These are phyloP conservation scores for Austroboletus olivaceoglutinosus DNA, from an alignment of 1,284 basidiomycete genomes.

Conservation along the genomic window DNA sequence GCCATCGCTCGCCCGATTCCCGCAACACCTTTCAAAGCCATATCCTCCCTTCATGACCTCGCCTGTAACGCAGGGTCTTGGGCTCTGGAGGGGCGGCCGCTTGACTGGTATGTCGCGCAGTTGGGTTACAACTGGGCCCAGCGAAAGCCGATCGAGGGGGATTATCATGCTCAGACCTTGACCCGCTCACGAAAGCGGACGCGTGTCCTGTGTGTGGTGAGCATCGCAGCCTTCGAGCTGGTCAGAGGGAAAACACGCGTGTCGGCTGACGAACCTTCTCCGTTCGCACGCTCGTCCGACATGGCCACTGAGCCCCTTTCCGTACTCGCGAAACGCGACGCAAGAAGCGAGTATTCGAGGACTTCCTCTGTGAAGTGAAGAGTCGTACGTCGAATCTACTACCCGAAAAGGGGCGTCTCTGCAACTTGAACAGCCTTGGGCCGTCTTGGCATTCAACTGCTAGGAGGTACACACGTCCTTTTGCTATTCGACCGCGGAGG, in stretches of 20 bases:
- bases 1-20: constrained; percentile 24
- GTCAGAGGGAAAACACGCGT: constrained; percentile 5
- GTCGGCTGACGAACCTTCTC: neutral
- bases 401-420: no score
- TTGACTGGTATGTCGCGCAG: constrained; percentile 35
- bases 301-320: no score
- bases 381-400: no score
- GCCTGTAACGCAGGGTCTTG: constrained; percentile 29
- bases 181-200: constrained; percentile 30
- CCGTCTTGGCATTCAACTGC: no score
- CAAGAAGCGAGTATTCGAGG: no score
- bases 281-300: no score
- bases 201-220: constrained; percentile 26
- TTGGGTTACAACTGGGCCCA: constrained; percentile 29
- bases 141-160: constrained; percentile 34
- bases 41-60: constrained; percentile 19
- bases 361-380: no score
- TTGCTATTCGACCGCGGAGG: no score
- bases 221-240: constrained; percentile 34
- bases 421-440: no score
- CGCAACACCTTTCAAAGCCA: constrained; percentile 29
- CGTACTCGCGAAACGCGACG: no score
- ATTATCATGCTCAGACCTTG: constrained; percentile 37
- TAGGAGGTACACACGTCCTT: no score
- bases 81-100: constrained; percentile 11